These are phyloP conservation scores for Lipomyces lipofer DNA, from an alignment of 805 yeast species.

Conservation along the genomic window DNA sequence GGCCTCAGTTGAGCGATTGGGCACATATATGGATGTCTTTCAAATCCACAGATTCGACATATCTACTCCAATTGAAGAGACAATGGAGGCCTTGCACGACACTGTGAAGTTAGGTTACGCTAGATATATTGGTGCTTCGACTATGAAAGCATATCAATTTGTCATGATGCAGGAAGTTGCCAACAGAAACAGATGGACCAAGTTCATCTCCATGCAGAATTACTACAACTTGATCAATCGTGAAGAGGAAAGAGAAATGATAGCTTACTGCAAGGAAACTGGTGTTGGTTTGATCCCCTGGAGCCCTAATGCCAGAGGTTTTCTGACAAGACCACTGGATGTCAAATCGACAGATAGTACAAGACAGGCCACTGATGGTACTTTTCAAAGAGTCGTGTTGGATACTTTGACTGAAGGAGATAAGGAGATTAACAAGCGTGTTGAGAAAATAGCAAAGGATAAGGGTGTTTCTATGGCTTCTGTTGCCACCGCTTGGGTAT, in stretches of 20 bases:
- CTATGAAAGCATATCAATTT: constrained; percentile 59
- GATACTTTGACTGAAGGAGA: not conserved
- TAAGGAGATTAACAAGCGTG: constrained; percentile 44
- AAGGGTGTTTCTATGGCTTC: constrained; percentile 52
- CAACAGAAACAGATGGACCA: constrained; percentile 55
- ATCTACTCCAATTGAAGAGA: constrained; percentile 51
- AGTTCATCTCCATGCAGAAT: constrained; percentile 60
- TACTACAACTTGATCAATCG: constrained; percentile 55
- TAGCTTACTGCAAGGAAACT: constrained; percentile 51
- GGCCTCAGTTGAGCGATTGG: constrained; percentile 44
- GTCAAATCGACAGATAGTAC: not conserved
- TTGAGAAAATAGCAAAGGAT: constrained; percentile 52
- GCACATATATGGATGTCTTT: constrained; percentile 51
- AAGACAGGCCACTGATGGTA: not conserved
- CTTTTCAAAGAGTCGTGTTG: not conserved
- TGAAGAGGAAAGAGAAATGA: constrained; percentile 64
- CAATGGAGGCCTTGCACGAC: constrained; percentile 56
- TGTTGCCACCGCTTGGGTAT: constrained; percentile 54
- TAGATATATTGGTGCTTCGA: constrained; percentile 63
- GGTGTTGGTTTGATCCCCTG: constrained; percentile 60
- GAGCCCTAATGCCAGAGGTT: constrained; percentile 37
- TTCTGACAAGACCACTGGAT: not conserved
- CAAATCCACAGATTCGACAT: constrained; percentile 59
- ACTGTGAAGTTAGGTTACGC: constrained; percentile 49
- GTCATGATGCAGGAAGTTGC: constrained; percentile 54